Evolutionary conservation across 805 yeast species (phyloP), one percentile per base, ranked within the genome.

Genomic region (Saccharomyces kudriavzevii): DNA sequence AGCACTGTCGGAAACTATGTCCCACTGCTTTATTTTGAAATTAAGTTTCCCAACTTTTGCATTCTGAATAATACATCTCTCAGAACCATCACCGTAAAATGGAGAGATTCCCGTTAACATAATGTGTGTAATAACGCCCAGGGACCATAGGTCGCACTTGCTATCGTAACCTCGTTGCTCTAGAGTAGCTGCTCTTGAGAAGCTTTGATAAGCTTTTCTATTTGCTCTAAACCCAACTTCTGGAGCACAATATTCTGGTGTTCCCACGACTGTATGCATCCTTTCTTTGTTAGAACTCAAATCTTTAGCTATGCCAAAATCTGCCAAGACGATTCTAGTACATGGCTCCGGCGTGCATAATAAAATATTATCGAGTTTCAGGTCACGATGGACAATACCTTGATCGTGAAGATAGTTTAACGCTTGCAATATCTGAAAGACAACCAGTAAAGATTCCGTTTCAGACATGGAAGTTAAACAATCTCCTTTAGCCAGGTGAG

Each of bases 231-330:
- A 72, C 0, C 84, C 81, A 10, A 84, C 81, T 60, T 84, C 89
- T 0, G 90, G 90, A 0, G 90, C 89, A 54, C 83, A 77, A 60
- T 84, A 84, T 62, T 84, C 89, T 0, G 85, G 82, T 0, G 89
- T 84, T 2, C 85, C 85, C 0, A 79, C 83, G 0, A 78, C 71
- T 0, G 84, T 77, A 45, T 70, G 73, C 73, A 79, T 75, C 52
- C 82, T 66, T 1, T 69, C 63, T 11, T 49, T 22, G 0, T 62
- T 50, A 6, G 60, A 54, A 5, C 64, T 56, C 20, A 64, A 43
- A 14, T 67, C 61, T 58, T 72, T 76, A 2, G 82, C 79, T 43
- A 77, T 77, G 0, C 91, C 91, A 68, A 86, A 85, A 68, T 86
- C 92, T 9, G 87, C 87, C 25, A 85, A 63, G 1, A 82, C 76